Conservation (phyloP, 495 filamentous ascomycete species). For the Aspergillus sclerotioniger region DNA sequence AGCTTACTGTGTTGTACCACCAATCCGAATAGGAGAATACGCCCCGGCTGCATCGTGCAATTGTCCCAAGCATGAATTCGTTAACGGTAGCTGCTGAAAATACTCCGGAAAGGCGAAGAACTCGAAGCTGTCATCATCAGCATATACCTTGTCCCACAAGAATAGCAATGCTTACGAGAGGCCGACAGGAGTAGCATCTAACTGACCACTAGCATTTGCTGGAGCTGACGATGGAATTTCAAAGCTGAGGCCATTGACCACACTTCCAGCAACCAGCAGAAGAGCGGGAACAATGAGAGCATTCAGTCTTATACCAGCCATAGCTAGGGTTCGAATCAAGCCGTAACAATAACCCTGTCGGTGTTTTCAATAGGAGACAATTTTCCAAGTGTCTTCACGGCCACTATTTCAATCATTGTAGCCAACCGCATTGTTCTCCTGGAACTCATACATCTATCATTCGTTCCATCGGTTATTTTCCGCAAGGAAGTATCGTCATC, state of each 20-base stretch:
- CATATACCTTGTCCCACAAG: not conserved
- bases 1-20: slow-evolving; percentile 54
- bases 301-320: not conserved
- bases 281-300: not conserved
- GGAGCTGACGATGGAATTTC: slow-evolving; percentile 9
- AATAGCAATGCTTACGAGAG: slow-evolving; percentile 44
- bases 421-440: not conserved
- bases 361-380: not conserved
- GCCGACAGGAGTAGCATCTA: slow-evolving; percentile 42
- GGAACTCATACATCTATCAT: not conserved
- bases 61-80: slow-evolving; percentile 53
- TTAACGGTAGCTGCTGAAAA: slow-evolving; percentile 53
- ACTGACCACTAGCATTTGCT: slow-evolving; percentile 7
- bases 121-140: slow-evolving; percentile 40
- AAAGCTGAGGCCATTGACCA: slow-evolving; percentile 8
- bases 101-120: slow-evolving; percentile 62
- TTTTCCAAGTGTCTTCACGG: not conserved
- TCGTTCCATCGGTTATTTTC: not conserved
- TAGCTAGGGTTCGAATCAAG: no score
- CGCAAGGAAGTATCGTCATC: not conserved
- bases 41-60: slow-evolving; percentile 51
- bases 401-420: not conserved
- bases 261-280: not conserved
- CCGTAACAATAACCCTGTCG: not conserved
- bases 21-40: slow-evolving; percentile 59